Evolutionary conservation across 192 early-diverging fungal species (phyloP).

Genomic region (Endogone sp.): DNA sequence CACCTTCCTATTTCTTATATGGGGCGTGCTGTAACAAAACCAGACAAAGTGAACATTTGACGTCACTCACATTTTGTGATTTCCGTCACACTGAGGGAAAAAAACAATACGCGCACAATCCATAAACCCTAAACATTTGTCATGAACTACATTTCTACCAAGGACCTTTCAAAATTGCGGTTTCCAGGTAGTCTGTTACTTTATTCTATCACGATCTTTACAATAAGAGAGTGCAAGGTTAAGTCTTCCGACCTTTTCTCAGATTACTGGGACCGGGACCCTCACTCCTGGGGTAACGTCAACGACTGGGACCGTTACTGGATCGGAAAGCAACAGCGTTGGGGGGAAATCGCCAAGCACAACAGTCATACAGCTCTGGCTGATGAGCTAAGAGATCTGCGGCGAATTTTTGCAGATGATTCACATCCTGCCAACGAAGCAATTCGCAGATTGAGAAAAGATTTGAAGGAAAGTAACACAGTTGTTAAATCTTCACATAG

Average conservation of each 20-base stretch:
- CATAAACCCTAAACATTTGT: too few species aligned
- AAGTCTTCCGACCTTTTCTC: background rate
- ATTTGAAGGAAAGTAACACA: slow-evolving; percentile 14
- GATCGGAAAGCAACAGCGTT: slow-evolving; percentile 13
- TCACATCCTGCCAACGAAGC: slow-evolving; percentile 10
- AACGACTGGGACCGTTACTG: slow-evolving; percentile 13
- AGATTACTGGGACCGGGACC: slow-evolving; percentile 20
- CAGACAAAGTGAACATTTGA: too few species aligned
- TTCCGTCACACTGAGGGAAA: too few species aligned
- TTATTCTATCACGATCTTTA: background rate
- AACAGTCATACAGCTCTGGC: slow-evolving; percentile 8
- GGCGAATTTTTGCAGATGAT: slow-evolving; percentile 5
- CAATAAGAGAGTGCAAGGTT: background rate
- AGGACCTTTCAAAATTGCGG: background rate
- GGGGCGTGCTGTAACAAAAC: too few species aligned
- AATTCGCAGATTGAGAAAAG: slow-evolving; percentile 2
- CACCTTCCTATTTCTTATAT: too few species aligned
- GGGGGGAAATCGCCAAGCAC: slow-evolving; percentile 2
- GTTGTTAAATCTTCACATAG: slow-evolving; percentile 2
- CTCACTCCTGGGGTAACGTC: slow-evolving; percentile 6
- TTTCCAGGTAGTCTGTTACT: background rate
- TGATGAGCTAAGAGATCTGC: slow-evolving; percentile 5
- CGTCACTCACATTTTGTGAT: too few species aligned
- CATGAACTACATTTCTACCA: background rate
- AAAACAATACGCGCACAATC: too few species aligned